A percentile compares a stretch with the other conserved stretches of the same genome.
These are phyloP conservation scores for Cyberlindnera petersonii DNA, from an alignment of 805 yeast genomes.

Conservation along the genomic window DNA sequence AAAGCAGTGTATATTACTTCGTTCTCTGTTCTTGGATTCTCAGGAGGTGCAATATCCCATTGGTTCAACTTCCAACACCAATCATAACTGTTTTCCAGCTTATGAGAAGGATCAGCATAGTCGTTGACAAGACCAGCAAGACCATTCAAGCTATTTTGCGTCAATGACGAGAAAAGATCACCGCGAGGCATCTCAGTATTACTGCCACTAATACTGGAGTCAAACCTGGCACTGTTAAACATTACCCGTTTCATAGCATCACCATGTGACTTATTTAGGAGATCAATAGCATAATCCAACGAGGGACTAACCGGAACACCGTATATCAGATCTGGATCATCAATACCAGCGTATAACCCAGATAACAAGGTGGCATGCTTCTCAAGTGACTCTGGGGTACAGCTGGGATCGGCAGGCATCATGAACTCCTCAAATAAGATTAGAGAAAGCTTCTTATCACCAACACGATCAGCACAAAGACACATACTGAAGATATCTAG, in stretches of 20 bases:
- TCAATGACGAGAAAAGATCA: slow-evolving; percentile 36
- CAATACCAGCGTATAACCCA: slow-evolving; percentile 47
- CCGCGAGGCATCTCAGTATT: slow-evolving; percentile 9
- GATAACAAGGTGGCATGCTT: slow-evolving; percentile 20
- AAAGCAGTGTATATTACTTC: slow-evolving; percentile 50
- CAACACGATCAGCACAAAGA: slow-evolving; percentile 25
- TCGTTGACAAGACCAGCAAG: slow-evolving; percentile 44
- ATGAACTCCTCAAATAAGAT: slow-evolving; percentile 34
- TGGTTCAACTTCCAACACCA: slow-evolving; percentile 74
- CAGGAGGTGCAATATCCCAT: slow-evolving; percentile 68
- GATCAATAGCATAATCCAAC: slow-evolving; percentile 46
- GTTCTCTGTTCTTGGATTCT: slow-evolving; percentile 34
- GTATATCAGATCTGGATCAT: slow-evolving; percentile 57
- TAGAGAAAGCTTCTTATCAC: slow-evolving; percentile 30
- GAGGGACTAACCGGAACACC: slow-evolving; percentile 63
- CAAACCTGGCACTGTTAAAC: slow-evolving; percentile 55
- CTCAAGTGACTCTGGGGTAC: neutral
- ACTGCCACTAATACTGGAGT: slow-evolving; percentile 33
- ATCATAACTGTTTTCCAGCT: slow-evolving; percentile 37
- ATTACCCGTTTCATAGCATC: slow-evolving; percentile 41
- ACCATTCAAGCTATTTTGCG: slow-evolving; percentile 53
- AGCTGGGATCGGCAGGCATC: slow-evolving; percentile 2
- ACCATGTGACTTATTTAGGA: slow-evolving; percentile 32
- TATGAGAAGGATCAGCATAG: slow-evolving; percentile 10
- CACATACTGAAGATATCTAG: slow-evolving; percentile 22